Evolutionary conservation across 352 stramenopile species (phyloP), one percentile per base, ranked within the genome.

Genomic region (Phytopythium kandeliae): DNA sequence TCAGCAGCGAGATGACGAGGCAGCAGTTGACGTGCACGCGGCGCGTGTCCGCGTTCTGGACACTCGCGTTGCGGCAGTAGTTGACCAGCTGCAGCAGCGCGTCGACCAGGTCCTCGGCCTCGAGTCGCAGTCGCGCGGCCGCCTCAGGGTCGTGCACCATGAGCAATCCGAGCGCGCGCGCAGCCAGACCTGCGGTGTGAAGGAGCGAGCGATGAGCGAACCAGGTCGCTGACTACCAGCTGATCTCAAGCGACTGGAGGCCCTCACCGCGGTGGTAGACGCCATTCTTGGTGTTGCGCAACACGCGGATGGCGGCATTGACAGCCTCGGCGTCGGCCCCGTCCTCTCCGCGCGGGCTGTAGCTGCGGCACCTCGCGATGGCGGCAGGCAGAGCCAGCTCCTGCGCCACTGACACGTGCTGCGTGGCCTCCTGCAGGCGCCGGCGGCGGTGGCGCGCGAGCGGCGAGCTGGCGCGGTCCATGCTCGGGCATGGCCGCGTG

Each of bases 21-120:
- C 79, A 92, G 66, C 74, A 89, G 50, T 92, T 92, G 37, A 92
- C 82, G 40, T 90, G 77, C 22, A 89, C 75, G 24, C 79, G 78
- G 22, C 74, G 65, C 25, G 63, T 80, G 46, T 91, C 82, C 11
- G 69, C 53, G 35, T 69, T 85, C 48, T 79, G 67, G 24, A 58
- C 60, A 28, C 60, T 53, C 38, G 69, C 63, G 30, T 67, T 69
- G 16, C 80, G 65, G 34, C 76, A 90, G 49, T 66, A 84, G 36
- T 74, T 70, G 42, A 92, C 55, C 22, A 92, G 54, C 60, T 89
- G 77, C 42, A 92, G 66, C 38, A 92, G 55, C 40, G 81, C 74
- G 49, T 92, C 81, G 26, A 92, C 67, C 12, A 92, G 57, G 10
- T 76, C 75, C 26, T 89, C 73, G 4, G 71, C 72, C 48, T 92